A percentile compares a stretch with the other conserved stretches of the same genome.
Conservation (phyloP, 2,329 filamentous ascomycete species). For the Pseudocercospora eumusae region DNA sequence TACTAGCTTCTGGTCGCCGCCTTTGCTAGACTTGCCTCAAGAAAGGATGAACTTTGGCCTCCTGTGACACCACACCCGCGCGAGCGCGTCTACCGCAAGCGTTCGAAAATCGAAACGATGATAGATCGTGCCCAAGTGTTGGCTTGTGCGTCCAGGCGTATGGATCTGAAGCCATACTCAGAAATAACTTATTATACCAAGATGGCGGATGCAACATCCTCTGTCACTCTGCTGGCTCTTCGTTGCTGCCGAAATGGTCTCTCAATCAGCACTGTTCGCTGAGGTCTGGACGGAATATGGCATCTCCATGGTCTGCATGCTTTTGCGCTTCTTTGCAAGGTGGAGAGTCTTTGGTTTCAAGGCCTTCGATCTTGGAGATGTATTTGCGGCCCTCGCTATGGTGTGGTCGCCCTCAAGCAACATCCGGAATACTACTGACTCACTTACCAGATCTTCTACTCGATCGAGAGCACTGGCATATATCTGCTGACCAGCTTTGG, state of each 20-base stretch:
- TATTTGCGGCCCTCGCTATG: slow-evolving; percentile 22
- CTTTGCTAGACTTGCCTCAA: background rate
- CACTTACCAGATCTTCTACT: slow-evolving; percentile 17
- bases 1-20: background rate
- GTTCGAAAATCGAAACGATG: background rate
- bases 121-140: background rate
- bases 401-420: slow-evolving; percentile 1
- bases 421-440: too few relatives aligned
- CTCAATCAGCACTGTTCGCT: slow-evolving; percentile 13
- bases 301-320: slow-evolving; percentile 16
- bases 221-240: background rate
- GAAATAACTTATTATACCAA: background rate
- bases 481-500: slow-evolving; percentile 29
- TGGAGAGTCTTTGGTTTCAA: slow-evolving; percentile 23
- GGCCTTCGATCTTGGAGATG: slow-evolving; percentile 24
- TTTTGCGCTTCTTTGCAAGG: slow-evolving; percentile 22
- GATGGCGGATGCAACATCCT: background rate
- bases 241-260: background rate
- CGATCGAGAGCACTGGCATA: slow-evolving; percentile 24
- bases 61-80: background rate
- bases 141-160: background rate
- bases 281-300: slow-evolving; percentile 25
- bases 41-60: background rate
- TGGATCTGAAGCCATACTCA: background rate
- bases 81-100: background rate